Conservation (phyloP, 2,329 filamentous ascomycete species). For the Calonectria hawksworthii region DNA sequence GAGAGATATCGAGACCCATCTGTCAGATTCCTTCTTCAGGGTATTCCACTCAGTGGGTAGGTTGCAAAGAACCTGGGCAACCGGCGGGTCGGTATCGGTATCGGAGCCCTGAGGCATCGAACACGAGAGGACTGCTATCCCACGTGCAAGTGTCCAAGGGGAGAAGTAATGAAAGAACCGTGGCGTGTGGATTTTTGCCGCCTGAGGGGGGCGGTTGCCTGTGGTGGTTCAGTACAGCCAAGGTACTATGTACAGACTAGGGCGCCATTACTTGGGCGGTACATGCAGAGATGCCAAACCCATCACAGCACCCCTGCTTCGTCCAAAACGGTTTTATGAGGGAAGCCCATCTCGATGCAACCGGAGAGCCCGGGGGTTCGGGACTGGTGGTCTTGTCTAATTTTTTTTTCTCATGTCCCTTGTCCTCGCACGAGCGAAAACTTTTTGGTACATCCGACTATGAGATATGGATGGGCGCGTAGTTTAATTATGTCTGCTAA, state of each 20-base stretch:
- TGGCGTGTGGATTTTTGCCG: neutral
- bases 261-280: neutral
- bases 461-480: neutral
- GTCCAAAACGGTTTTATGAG: constrained; percentile 11
- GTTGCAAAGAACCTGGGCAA: constrained; percentile 13
- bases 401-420: neutral
- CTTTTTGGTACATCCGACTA: neutral
- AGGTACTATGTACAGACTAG: constrained; percentile 7
- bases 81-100: constrained; percentile 23
- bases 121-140: constrained; percentile 26
- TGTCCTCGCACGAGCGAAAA: neutral
- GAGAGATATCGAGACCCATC: neutral
- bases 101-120: constrained; percentile 12
- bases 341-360: constrained; percentile 15
- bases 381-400: neutral
- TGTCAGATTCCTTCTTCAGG: neutral
- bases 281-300: neutral
- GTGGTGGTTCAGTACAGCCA: neutral
- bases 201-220: neutral
- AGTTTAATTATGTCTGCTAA: constrained; percentile 15
- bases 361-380: constrained; percentile 14
- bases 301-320: constrained; percentile 12
- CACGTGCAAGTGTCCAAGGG: constrained; percentile 30
- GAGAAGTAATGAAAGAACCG: neutral
- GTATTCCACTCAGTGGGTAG: neutral